phyloP scores from a whole-genome alignment of 805 yeast species.

The Starmerella roubikii region DNA sequence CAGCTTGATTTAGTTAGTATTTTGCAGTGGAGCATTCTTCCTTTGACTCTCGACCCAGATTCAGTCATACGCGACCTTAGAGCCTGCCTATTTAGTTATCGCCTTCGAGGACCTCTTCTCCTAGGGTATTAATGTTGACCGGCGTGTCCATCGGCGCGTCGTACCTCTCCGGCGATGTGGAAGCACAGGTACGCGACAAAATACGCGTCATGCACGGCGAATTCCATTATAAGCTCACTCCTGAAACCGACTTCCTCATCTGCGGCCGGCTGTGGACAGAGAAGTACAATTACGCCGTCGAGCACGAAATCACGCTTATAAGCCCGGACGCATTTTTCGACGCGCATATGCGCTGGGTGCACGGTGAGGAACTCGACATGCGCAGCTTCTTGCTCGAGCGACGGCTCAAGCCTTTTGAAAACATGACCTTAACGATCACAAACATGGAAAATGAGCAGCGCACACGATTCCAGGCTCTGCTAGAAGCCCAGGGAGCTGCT shows the following conservation, averaged over 20 bases:
- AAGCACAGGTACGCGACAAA: constrained; percentile 7
- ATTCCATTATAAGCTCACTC: constrained; percentile 9
- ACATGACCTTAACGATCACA: constrained; percentile 29
- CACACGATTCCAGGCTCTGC: constrained; percentile 18
- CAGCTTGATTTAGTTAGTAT: too few relatives aligned
- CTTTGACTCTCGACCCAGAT: too few relatives aligned
- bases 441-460: constrained; percentile 24
- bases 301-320: constrained; percentile 43
- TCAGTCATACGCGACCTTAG: too few relatives aligned
- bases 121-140: too few relatives aligned
- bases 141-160: constrained; percentile 14
- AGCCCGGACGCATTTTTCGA: constrained; percentile 33
- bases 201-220: constrained; percentile 19
- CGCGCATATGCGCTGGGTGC: constrained; percentile 39
- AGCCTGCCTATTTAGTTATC: too few relatives aligned
- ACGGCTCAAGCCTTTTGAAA: constrained; percentile 22
- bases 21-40: too few relatives aligned
- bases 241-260: constrained; percentile 28
- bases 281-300: constrained; percentile 40
- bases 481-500: constrained; percentile 27
- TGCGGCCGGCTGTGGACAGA: constrained; percentile 42
- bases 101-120: too few relatives aligned
- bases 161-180: constrained; percentile 13
- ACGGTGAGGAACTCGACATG: constrained; percentile 30
- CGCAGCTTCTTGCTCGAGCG: constrained; percentile 19